phyloP scores from a whole-genome alignment of 2,329 filamentous ascomycete genomes.

The Didymella segeticola region DNA sequence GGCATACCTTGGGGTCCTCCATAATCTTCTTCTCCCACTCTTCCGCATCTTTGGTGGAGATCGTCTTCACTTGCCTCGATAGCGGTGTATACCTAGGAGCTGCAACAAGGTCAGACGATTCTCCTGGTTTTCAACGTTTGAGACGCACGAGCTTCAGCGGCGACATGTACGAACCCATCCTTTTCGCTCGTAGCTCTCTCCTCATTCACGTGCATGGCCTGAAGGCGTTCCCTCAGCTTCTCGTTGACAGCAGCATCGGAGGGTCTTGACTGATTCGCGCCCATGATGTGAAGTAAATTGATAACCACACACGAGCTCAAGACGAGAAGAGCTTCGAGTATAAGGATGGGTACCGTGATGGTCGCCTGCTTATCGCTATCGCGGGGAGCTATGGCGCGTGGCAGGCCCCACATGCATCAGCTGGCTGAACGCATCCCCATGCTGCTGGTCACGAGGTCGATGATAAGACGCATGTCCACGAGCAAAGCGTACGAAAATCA shows the following conservation, averaged over 20 bases:
- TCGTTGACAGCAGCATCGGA: constrained; percentile 47
- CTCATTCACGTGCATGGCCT: constrained; percentile 55
- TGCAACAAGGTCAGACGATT: constrained; percentile 13
- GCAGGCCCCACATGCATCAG: constrained; percentile 12
- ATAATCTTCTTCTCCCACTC: constrained; percentile 69
- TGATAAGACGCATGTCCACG: not conserved
- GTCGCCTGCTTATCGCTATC: constrained; percentile 16
- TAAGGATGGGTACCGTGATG: constrained; percentile 12
- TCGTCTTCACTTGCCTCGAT: constrained; percentile 39
- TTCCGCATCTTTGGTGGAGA: constrained; percentile 61
- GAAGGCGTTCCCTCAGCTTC: constrained; percentile 51
- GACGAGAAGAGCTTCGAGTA: constrained; percentile 1
- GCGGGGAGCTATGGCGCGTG: constrained; percentile 12
- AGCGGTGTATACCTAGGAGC: constrained; percentile 36
- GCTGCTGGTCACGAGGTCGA: constrained; percentile 1
- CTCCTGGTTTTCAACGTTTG: not conserved
- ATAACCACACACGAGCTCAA: not conserved
- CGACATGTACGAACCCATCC: constrained; percentile 63
- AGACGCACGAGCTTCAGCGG: constrained; percentile 51
- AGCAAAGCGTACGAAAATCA: not conserved
- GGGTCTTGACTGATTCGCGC: constrained; percentile 43
- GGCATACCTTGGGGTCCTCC: constrained; percentile 67
- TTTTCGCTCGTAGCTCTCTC: constrained; percentile 52
- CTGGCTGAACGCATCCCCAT: constrained; percentile 9
- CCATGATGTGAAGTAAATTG: constrained; percentile 35